Evolutionary conservation across 2,329 filamentous ascomycete species (phyloP), one percentile per base, ranked within the genome.

Genomic region (Botrytis sinoallii): DNA sequence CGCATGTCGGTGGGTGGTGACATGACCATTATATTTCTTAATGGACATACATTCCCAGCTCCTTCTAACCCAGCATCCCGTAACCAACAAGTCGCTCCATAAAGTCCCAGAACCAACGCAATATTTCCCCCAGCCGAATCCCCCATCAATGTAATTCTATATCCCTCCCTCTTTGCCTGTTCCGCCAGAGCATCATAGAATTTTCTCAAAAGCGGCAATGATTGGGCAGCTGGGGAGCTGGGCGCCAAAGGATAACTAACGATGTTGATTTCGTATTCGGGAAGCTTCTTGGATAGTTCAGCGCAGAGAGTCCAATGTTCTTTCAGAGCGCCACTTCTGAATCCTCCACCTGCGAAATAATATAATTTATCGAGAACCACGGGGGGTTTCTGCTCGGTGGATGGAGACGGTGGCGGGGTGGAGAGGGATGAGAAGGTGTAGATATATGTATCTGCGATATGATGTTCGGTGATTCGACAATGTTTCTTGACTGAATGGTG

Each of bases 1-100:
- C 77, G 73, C 20, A 76, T 25, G 44, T 78, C 76, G 5, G 73
- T 76, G 0, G 77, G 66, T 18, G 76, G 74, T 59, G 67, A 78
- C 57, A 77, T 78, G 1, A 75, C 75, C 55, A 78, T 67, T 14
- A 78, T 65, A 25, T 73, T 74, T 61, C 75, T 55, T 2, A 77
- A 59, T 8, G 71, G 71, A 67, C 74, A 76, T 4, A 18, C 44
- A 6, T 14, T 55, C 8, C 14, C 65, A 8, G 32, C 35, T 16
- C 38, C 55, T 46, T 4, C 4, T 9, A 25, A 9, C 1, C 22
- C 40, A 18, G 4, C 4, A 55, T 35, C 18, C 8, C 25, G n/a
- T 10, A 70, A 38, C 55, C 55, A 70, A 25, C 25, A 29, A 16
- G 12, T 35, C 4, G 67, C 67, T 5, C 67, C 67, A 44, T 70